Conservation (phyloP, 331 rosid species). For the Acacia concinna region DNA sequence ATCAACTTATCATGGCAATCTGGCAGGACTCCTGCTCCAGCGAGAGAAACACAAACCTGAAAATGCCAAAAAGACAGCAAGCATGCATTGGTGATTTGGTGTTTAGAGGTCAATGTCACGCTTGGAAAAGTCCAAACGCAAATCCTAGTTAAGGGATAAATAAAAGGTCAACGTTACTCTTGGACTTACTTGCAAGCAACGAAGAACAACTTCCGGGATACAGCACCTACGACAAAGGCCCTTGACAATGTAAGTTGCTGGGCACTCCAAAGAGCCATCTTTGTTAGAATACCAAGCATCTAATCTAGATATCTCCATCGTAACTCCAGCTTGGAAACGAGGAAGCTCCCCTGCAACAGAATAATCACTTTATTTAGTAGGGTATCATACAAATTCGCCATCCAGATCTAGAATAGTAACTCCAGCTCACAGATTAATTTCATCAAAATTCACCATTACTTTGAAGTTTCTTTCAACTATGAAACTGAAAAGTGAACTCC, state of each 20-base stretch:
- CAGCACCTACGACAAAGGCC: constrained; percentile 96
- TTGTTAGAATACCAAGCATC: constrained; percentile 85
- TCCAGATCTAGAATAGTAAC: constrained; percentile 16
- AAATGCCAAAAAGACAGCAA: constrained; percentile 20
- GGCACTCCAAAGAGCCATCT: constrained; percentile 63
- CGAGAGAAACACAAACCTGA: constrained; percentile 82
- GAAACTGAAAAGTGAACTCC: constrained; percentile 17
- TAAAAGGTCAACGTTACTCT: not conserved
- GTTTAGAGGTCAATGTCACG: not conserved
- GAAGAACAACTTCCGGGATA: constrained; percentile 90
- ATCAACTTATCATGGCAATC: constrained; percentile 74
- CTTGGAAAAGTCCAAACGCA: not conserved
- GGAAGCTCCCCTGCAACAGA: constrained; percentile 83
- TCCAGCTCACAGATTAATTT: constrained; percentile 11
- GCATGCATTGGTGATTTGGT: constrained; percentile 7
- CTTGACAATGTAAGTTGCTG: constrained; percentile 75
- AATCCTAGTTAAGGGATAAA: not conserved
- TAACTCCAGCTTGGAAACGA: constrained; percentile 90
- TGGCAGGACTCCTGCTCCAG: constrained; percentile 63
- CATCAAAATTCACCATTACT: not conserved
- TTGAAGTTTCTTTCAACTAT: not conserved
- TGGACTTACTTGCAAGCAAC: constrained; percentile 86
- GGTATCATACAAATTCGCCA: constrained; percentile 23
- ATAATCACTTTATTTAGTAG: constrained; percentile 28
- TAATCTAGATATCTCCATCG: constrained; percentile 84